A percentile compares a stretch with the other conserved stretches of the same genome.
phyloP scores from a whole-genome alignment of 2,329 filamentous ascomycete species.

The Didymella pinodella region DNA sequence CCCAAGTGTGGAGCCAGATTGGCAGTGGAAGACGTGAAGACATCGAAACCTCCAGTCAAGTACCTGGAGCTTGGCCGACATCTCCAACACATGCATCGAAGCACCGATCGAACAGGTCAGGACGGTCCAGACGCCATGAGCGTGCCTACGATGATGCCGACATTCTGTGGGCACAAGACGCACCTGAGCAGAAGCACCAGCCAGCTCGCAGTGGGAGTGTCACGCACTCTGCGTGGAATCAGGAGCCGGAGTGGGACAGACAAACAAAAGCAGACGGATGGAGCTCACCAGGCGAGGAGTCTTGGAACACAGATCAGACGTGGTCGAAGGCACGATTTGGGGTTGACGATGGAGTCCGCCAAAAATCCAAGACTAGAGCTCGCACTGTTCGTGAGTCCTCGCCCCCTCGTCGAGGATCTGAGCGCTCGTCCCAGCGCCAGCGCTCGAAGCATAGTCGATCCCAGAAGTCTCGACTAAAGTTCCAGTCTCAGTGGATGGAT shows the following conservation, averaged over 20 bases:
- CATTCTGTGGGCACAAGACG: constrained; percentile 14
- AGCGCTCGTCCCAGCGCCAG: not conserved
- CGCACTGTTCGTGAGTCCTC: constrained; percentile 3
- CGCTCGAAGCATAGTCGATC: constrained; percentile 1
- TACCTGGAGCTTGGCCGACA: constrained; percentile 39
- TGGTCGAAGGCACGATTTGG: constrained; percentile 20
- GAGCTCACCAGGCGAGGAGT: constrained; percentile 26
- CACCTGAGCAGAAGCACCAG: constrained; percentile 10
- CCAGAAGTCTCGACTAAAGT: not conserved
- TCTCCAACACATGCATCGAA: constrained; percentile 21
- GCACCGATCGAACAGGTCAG: not conserved
- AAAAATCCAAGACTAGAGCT: constrained; percentile 1
- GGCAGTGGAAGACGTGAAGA: not conserved
- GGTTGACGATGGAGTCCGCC: constrained; percentile 5
- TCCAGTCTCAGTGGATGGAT: constrained; percentile 1
- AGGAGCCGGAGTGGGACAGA: constrained; percentile 18
- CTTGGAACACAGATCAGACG: constrained; percentile 32
- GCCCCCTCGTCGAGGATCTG: not conserved
- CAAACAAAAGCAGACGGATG: constrained; percentile 22
- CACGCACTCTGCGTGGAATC: constrained; percentile 26
- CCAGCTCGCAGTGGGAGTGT: constrained; percentile 12
- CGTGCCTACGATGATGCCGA: not conserved
- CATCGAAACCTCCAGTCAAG: constrained; percentile 19
- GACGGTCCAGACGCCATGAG: not conserved
- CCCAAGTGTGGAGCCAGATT: not conserved